Percentiles rank a stretch among this genome's conserved stretches.
phyloP scores from a whole-genome alignment of 2,329 filamentous ascomycete species.

The Hawksworthiomyces lignivorus region DNA sequence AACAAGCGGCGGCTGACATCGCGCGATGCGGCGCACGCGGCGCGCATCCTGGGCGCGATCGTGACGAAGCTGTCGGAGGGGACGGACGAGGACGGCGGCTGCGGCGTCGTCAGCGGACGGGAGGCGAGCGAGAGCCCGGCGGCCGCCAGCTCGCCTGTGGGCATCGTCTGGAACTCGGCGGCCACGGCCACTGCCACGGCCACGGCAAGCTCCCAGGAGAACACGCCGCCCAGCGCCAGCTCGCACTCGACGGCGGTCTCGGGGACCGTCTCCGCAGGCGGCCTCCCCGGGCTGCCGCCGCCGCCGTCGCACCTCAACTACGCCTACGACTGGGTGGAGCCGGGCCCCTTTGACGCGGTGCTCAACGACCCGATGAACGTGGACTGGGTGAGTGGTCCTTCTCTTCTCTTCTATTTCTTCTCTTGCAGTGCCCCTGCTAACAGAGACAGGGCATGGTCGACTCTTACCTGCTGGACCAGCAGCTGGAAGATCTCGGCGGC shows the following conservation, averaged over 20 bases:
- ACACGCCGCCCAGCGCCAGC: background rate
- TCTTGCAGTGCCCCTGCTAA: background rate
- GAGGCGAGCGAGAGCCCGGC: too few species aligned
- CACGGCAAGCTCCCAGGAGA: background rate
- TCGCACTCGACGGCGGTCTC: background rate
- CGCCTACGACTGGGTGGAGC: slow-evolving; percentile 12
- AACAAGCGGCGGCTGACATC: slow-evolving; percentile 28
- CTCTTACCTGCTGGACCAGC: slow-evolving; percentile 13
- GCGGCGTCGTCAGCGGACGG: background rate
- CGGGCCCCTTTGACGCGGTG: slow-evolving; percentile 12
- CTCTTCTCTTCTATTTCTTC: background rate
- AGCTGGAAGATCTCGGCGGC: slow-evolving; percentile 8
- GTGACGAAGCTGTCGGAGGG: slow-evolving; percentile 29
- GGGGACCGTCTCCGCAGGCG: background rate
- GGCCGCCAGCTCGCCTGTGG: too few species aligned
- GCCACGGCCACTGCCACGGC: background rate
- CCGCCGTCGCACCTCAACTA: slow-evolving; percentile 3
- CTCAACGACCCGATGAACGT: slow-evolving; percentile 13
- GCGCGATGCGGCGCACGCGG: slow-evolving; percentile 39
- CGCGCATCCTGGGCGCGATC: slow-evolving; percentile 37
- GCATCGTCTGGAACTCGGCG: too few species aligned
- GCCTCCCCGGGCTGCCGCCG: background rate
- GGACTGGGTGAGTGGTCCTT: slow-evolving; percentile 14
- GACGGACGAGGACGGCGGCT: background rate
- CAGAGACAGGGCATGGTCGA: slow-evolving; percentile 14